phyloP scores from a whole-genome alignment of 495 filamentous ascomycete species.

The Xylaria telfairii region DNA sequence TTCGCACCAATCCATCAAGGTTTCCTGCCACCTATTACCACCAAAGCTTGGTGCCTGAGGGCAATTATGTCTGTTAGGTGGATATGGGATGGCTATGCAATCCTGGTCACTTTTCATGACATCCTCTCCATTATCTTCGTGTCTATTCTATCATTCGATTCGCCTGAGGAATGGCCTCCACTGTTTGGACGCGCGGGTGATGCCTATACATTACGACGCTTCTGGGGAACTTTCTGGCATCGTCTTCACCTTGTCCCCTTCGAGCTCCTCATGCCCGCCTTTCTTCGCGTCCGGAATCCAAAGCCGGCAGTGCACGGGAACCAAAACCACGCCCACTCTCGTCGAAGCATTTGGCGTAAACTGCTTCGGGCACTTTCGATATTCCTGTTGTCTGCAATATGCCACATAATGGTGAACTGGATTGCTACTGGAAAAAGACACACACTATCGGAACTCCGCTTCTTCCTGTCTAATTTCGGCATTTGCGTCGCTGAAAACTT shows the following conservation, averaged over 20 bases:
- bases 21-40: not conserved
- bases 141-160: not conserved
- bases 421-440: not conserved
- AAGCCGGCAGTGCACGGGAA: not conserved
- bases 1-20: not conserved
- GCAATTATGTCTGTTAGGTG: not conserved
- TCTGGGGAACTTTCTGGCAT: conserved; percentile 5
- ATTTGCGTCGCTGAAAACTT: not conserved
- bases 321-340: not conserved
- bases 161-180: not conserved
- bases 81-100: not conserved
- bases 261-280: not conserved
- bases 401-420: not conserved
- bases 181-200: not conserved
- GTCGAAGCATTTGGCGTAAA: not conserved
- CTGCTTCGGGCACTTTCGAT: not conserved
- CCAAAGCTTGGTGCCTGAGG: not conserved
- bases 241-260: not conserved
- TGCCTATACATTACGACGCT: conserved; percentile 1
- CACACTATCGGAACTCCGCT: not conserved
- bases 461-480: not conserved
- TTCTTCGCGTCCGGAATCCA: not conserved
- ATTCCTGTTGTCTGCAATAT: not conserved
- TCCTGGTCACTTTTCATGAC: not conserved
- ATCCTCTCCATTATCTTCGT: not conserved